phyloP scores from a whole-genome alignment of 176 grass and related monocot species.

The Lolium rigidum region DNA sequence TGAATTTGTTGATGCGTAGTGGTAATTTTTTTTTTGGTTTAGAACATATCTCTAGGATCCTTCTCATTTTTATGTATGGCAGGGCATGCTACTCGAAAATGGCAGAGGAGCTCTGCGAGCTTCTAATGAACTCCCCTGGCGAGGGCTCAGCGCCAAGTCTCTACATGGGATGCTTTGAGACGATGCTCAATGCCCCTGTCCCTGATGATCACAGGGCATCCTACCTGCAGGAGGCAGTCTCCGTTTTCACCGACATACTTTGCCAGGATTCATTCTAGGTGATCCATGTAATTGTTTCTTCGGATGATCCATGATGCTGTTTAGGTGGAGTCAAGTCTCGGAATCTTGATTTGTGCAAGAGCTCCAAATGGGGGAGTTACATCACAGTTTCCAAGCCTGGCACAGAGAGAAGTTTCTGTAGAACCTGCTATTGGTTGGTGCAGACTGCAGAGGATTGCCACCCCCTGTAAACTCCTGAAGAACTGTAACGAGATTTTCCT shows the following conservation, averaged over 20 bases:
- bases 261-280: constrained; percentile 41
- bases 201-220: constrained; percentile 52
- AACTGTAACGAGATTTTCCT: neutral
- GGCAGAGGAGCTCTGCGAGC: constrained; percentile 68
- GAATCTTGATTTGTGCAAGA: neutral
- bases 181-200: constrained; percentile 67
- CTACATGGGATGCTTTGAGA: constrained; percentile 75
- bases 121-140: constrained; percentile 55
- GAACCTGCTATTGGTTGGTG: constrained; percentile 1
- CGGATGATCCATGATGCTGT: neutral
- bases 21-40: neutral
- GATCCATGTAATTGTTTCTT: constrained; percentile 1
- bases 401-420: neutral
- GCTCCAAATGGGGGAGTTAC: constrained; percentile 1
- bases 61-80: constrained; percentile 28
- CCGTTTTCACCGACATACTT: constrained; percentile 72
- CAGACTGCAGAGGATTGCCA: neutral
- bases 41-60: constrained; percentile 9
- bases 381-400: neutral
- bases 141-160: constrained; percentile 38
- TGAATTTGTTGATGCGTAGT: neutral
- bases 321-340: too few relatives aligned
- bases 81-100: constrained; percentile 91
- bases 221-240: constrained; percentile 70
- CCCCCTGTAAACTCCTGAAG: neutral